These are phyloP conservation scores for Hamigera avellanea DNA, from an alignment of 495 filamentous ascomycete genomes.

Conservation along the genomic window DNA sequence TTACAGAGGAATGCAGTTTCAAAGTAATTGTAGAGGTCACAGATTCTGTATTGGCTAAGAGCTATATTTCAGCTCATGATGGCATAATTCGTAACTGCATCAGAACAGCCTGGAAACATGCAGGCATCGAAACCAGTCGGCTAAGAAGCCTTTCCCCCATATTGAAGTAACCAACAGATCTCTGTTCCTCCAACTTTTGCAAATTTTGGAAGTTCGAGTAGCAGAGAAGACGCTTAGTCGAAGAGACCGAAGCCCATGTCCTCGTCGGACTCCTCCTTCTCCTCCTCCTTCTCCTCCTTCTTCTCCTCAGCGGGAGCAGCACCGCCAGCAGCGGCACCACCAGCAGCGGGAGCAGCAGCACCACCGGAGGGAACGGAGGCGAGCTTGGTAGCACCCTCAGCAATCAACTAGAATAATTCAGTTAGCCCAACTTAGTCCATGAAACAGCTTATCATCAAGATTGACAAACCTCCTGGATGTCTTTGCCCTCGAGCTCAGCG, in stretches of 20 bases:
- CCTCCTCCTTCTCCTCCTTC: slow-evolving; percentile 62
- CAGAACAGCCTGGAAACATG: slow-evolving; percentile 24
- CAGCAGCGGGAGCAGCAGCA: slow-evolving; percentile 49
- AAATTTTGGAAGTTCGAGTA: slow-evolving; percentile 14
- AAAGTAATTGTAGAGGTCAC: slow-evolving; percentile 18
- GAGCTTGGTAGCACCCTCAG: slow-evolving; percentile 84
- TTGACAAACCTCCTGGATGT: slow-evolving; percentile 78
- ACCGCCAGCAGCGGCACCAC: slow-evolving; percentile 54
- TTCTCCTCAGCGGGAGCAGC: slow-evolving; percentile 59
- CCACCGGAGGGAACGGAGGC: slow-evolving; percentile 95
- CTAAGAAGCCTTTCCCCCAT: slow-evolving; percentile 15
- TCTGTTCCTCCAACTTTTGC: slow-evolving; percentile 22
- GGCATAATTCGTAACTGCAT: slow-evolving; percentile 33
- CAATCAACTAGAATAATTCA: slow-evolving; percentile 58
- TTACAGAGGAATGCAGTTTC: too few species aligned
- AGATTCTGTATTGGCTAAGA: slow-evolving; percentile 32
- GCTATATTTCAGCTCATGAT: slow-evolving; percentile 25
- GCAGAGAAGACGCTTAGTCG: slow-evolving; percentile 49
- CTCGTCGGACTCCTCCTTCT: slow-evolving; percentile 92
- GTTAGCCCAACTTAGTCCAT: slow-evolving; percentile 6
- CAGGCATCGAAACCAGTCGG: slow-evolving; percentile 22
- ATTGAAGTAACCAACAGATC: slow-evolving; percentile 22
- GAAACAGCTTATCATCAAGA: not conserved
- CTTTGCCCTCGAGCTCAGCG: slow-evolving; percentile 91
- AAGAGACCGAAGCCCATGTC: slow-evolving; percentile 99